Conservation (phyloP, 495 filamentous ascomycete genomes). For the Aspergillus nanangensis region DNA sequence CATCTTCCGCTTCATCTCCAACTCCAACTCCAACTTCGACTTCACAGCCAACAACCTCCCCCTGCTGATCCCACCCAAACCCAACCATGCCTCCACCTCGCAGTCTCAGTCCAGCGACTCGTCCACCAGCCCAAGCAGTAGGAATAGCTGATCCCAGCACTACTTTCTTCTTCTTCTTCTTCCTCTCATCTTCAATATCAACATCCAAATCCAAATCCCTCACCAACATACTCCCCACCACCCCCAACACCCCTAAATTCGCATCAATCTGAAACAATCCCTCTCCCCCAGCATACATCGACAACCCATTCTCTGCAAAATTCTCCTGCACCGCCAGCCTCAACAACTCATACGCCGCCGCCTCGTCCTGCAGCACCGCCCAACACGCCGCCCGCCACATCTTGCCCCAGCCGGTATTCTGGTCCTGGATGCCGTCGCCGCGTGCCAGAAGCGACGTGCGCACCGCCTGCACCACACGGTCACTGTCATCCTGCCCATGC, state of each 20-base stretch:
- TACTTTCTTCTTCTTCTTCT: constrained; percentile 21
- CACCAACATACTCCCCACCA: constrained; percentile 43
- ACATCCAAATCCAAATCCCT: constrained; percentile 28
- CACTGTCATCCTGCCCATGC: constrained; percentile 3
- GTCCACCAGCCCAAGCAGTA: constrained; percentile 28
- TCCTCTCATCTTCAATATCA: constrained; percentile 2
- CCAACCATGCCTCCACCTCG: constrained; percentile 34
- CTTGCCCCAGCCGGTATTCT: constrained; percentile 52
- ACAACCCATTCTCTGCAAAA: constrained; percentile 43
- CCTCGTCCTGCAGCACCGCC: constrained; percentile 44
- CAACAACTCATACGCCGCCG: constrained; percentile 41
- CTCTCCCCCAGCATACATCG: constrained; percentile 38
- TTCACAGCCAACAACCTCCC: constrained; percentile 6
- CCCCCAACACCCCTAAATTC: constrained; percentile 47
- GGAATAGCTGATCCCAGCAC: constrained; percentile 43
- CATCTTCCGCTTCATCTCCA: too few relatives aligned
- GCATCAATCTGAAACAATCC: constrained; percentile 52
- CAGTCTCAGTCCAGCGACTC: constrained; percentile 30
- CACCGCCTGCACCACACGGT: constrained; percentile 27
- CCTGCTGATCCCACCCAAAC: constrained; percentile 36
- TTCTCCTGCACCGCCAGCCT: constrained; percentile 36
- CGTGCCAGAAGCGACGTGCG: constrained; percentile 33
- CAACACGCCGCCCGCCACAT: constrained; percentile 51
- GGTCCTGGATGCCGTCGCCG: constrained; percentile 35
- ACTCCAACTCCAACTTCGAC: background rate